Conservation (phyloP, 805 yeast species). For the Yarrowia sp. region DNA sequence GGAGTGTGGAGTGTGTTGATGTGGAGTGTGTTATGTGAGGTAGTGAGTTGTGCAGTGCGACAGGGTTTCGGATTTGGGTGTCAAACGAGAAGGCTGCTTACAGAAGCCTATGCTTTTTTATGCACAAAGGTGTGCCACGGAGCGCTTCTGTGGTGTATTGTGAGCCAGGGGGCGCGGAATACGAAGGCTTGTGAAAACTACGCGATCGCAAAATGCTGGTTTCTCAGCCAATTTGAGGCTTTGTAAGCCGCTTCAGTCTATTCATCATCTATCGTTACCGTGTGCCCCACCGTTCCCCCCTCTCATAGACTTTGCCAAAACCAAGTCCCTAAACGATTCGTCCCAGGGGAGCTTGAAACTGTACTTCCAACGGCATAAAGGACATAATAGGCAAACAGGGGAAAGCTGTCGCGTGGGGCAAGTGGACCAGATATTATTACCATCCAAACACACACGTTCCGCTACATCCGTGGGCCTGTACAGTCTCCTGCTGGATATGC, state of each 20-base stretch:
- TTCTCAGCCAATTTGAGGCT: not conserved
- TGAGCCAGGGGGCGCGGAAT: not conserved
- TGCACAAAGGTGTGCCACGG: constrained; percentile 9
- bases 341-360: constrained; percentile 5
- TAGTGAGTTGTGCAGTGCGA: constrained; percentile 8
- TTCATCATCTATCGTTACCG: not conserved
- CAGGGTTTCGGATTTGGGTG: constrained; percentile 25
- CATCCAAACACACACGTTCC: not conserved
- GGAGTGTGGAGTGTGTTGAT: not conserved
- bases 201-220: not conserved
- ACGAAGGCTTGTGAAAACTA: not conserved
- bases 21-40: constrained; percentile 13
- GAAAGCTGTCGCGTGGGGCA: constrained; percentile 14
- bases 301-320: not conserved
- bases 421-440: not conserved
- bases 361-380: not conserved
- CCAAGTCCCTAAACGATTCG: not conserved
- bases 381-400: not conserved
- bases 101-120: constrained; percentile 4
- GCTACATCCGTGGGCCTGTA: not conserved
- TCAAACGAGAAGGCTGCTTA: constrained; percentile 22
- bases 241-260: not conserved
- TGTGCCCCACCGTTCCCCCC: not conserved
- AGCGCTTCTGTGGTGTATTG: constrained; percentile 3
- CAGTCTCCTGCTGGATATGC: not conserved